These are phyloP conservation scores for Cyclocybe cylindracea DNA, from an alignment of 768 basidiomycete genomes.

Conservation along the genomic window DNA sequence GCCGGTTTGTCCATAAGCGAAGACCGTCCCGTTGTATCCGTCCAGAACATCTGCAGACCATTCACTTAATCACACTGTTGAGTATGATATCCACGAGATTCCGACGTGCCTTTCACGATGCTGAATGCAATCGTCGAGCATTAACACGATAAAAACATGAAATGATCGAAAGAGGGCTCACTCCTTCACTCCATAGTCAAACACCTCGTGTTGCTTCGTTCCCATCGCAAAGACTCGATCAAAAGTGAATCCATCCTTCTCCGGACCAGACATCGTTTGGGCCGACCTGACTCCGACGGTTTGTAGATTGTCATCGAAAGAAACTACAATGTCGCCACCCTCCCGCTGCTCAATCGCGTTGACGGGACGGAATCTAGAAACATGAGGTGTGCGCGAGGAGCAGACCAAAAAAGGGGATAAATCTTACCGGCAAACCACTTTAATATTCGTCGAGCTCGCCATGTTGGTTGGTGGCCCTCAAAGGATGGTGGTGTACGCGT, in stretches of 20 bases:
- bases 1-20: conserved; percentile 86
- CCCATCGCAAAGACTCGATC: conserved; percentile 95
- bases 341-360: conserved; percentile 90
- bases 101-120: conserved; percentile 79
- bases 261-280: conserved; percentile 73
- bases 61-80: no score
- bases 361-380: conserved; percentile 85
- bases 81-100: background rate
- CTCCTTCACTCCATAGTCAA: conserved; percentile 99
- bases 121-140: conserved; percentile 38
- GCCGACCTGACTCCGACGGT: conserved; percentile 80
- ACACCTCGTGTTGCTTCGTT: conserved; percentile 90
- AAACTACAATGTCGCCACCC: conserved; percentile 86
- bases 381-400: conserved; percentile 9
- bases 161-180: conserved; percentile 40
- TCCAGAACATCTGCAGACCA: conserved; percentile 82
- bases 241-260: conserved; percentile 97
- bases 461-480: conserved; percentile 31
- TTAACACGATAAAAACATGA: conserved; percentile 12
- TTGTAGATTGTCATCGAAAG: conserved; percentile 84
- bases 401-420: background rate
- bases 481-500: conserved; percentile 4
- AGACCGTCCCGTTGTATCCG: conserved; percentile 97
- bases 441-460: conserved; percentile 89
- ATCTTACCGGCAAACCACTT: conserved; percentile 97